Evolutionary conservation across 441 rosid genomes (phyloP).

Genomic region (Bocquillonia castaneifolia): DNA sequence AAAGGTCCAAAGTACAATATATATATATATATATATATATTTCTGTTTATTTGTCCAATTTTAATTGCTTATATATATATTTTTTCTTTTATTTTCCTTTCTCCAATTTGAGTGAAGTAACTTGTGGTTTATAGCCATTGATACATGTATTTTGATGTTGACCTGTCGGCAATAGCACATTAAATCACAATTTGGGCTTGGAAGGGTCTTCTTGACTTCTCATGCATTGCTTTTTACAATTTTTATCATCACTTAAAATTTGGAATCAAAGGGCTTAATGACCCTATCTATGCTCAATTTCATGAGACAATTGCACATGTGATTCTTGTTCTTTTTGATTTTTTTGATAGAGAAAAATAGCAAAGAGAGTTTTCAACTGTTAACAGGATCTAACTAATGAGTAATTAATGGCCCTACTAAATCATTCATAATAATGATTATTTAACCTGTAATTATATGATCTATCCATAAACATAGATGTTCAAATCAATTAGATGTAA

Average conservation of each 20-base stretch:
- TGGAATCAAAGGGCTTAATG: not conserved
- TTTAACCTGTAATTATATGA: not conserved
- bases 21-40: slow-evolving; percentile 9
- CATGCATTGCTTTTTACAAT: slow-evolving; percentile 15
- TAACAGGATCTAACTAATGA: slow-evolving; percentile 6
- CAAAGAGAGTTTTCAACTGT: not conserved
- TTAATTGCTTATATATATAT: not conserved
- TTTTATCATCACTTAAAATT: not conserved
- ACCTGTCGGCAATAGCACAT: slow-evolving; percentile 17
- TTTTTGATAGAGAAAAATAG: slow-evolving; percentile 1
- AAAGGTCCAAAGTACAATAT: slow-evolving; percentile 20
- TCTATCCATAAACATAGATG: not conserved
- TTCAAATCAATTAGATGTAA: too few species aligned
- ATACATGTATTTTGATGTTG: slow-evolving; percentile 17
- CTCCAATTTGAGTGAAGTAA: slow-evolving; percentile 5
- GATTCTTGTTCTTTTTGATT: slow-evolving; percentile 18
- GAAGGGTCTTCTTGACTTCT: not conserved
- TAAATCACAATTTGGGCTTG: slow-evolving; percentile 9
- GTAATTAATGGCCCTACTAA: not conserved
- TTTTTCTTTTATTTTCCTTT: slow-evolving; percentile 1
- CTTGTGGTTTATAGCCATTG: slow-evolving; percentile 11
- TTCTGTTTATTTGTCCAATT: slow-evolving; percentile 15
- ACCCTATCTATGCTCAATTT: slow-evolving; percentile 8
- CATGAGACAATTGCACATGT: slow-evolving; percentile 24
- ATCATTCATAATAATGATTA: not conserved